Base-by-base conservation (phyloP, 169 alveolate species). In the Eimeria acervulina region DNA sequence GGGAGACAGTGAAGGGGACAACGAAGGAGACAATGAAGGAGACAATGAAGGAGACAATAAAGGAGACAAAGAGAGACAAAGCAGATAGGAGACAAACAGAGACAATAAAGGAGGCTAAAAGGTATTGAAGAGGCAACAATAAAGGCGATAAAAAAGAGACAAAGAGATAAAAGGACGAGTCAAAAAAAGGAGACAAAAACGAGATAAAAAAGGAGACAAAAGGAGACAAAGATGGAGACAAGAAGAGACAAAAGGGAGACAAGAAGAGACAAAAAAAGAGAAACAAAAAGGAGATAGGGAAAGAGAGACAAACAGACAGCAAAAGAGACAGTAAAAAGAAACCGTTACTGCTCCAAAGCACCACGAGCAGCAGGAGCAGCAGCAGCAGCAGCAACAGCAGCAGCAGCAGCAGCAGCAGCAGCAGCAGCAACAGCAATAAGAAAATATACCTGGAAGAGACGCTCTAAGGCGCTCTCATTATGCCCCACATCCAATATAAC, bases 401-500 rank as follows among this genome's bases (percentile, higher is more conserved):
- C 47, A 42, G 55, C 55, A 40, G 61, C 85, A 74, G 55, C 47
- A 38, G 26, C 61, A 74, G 55, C 55, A 40, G 47, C 61, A 38
- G 47, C 55, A 40, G 38, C 66, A 55, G 66, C 66, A 55, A 26
- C 66, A 55, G 66, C 66, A 12, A 26, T 4, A 23, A 59, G 33
- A 23, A 17, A 36, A 12, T 36, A 26, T 51, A 93, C 98, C 26
- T 89, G 85, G n/a, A 97, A 95, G 21, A 98, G 97, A 83, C 98
- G 90, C 84, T 97, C 98, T 42, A 98, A 68, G 13, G 99, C 99
- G 4, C 97, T 95, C 74, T 97, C 98, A 90, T 98, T 98, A 91
- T 98, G 99, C 13, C 98, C 98, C 15, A 98, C 98, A 84, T 98
- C 99, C 38, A 98, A 59, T 63, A 98, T 93, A 59, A 98, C 98